Evolutionary conservation across 306 rosid species (phyloP).

Genomic region (Gleditsia sinensis): DNA sequence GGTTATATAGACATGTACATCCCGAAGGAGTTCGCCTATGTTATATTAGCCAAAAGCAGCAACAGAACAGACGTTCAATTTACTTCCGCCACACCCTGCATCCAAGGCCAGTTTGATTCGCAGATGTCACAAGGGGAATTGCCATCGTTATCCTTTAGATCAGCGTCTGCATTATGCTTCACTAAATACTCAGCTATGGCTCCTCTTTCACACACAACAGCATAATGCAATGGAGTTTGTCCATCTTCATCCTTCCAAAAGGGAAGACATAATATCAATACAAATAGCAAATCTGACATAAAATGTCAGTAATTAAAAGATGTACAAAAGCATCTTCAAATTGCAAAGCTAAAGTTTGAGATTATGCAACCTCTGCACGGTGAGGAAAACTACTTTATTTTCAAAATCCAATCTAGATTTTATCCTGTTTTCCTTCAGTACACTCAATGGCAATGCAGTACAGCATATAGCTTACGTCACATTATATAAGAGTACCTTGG

Average conservation of each 20-base stretch:
- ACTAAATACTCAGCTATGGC: conserved; percentile 82
- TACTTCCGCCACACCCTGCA: conserved; percentile 51
- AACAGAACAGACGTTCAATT: conserved; percentile 38
- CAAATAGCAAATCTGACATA: neutral
- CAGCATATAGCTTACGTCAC: conserved; percentile 14
- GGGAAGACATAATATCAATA: conserved; percentile 30
- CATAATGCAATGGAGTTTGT: conserved; percentile 90
- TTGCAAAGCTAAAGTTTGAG: neutral
- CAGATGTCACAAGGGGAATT: conserved; percentile 69
- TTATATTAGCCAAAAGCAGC: conserved; percentile 40
- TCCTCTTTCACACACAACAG: conserved; percentile 85
- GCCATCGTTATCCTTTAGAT: conserved; percentile 77
- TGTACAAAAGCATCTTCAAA: conserved; percentile 19
- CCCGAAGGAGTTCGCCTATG: conserved; percentile 40
- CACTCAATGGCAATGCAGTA: conserved; percentile 11
- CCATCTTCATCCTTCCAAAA: conserved; percentile 84
- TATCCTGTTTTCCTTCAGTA: neutral
- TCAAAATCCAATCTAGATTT: conserved; percentile 7
- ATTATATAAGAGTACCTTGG: conserved; percentile 51
- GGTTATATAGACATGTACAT: conserved; percentile 52
- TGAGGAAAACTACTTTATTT: neutral
- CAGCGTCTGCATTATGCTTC: conserved; percentile 70
- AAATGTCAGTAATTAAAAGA: neutral
- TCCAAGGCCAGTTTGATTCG: conserved; percentile 77
- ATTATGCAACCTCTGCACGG: conserved; percentile 14